Conservation (phyloP, 108 stramenopile genomes). For the Schizochytrium sp. region DNA sequence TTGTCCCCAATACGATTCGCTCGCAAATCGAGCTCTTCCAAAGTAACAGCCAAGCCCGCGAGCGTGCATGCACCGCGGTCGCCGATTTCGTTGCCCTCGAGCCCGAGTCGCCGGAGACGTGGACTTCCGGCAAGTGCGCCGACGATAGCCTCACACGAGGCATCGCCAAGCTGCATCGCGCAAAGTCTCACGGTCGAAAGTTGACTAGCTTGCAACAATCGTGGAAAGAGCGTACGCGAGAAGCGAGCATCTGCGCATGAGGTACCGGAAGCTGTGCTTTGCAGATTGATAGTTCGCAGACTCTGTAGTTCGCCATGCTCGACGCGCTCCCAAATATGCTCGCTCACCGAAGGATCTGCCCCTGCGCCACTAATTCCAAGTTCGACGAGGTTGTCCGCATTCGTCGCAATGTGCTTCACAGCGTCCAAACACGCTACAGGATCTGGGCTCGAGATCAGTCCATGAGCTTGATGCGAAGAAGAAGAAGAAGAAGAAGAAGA, state of each 20-base stretch:
- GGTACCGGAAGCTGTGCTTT: background rate
- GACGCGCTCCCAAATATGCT: background rate
- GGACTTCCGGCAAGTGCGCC: background rate
- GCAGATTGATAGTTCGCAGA: background rate
- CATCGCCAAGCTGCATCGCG: background rate
- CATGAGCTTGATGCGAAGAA: too few relatives aligned
- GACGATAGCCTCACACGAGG: background rate
- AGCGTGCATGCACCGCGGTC: background rate
- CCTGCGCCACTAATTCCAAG: background rate
- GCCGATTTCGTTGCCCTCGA: background rate
- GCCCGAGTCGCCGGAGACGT: background rate
- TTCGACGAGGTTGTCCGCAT: background rate
- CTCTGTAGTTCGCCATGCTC: background rate
- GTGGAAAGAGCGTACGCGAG: background rate
- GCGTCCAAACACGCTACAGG: too few relatives aligned
- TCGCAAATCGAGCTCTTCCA: background rate
- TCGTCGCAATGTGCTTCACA: too few relatives aligned
- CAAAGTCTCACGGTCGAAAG: background rate
- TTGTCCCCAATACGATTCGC: background rate
- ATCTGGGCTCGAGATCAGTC: too few relatives aligned
- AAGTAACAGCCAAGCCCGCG: background rate
- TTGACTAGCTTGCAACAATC: background rate
- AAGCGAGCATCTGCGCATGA: background rate
- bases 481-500: background rate
- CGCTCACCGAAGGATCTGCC: background rate